These are phyloP conservation scores for Tephrocybe sp. DNA, from an alignment of 768 basidiomycete genomes.

Conservation along the genomic window DNA sequence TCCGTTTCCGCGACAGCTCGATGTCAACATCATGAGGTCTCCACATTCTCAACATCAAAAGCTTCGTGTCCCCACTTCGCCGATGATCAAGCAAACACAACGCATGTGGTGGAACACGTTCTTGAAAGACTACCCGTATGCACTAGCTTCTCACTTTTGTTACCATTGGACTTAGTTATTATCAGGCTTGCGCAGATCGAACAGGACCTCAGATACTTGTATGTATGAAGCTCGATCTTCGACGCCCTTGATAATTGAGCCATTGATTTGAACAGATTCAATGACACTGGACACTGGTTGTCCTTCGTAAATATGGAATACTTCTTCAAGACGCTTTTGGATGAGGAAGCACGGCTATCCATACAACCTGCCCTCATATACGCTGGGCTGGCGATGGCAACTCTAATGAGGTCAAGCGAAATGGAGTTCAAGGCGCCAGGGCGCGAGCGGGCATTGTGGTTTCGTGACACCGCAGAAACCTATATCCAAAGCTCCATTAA, in stretches of 20 bases:
- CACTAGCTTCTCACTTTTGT: background rate
- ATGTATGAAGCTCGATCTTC: constrained; percentile 10
- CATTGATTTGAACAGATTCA: constrained; percentile 42
- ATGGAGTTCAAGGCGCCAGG: constrained; percentile 53
- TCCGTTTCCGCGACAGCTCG: constrained; percentile 35
- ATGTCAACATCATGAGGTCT: constrained; percentile 34
- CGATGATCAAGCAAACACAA: constrained; percentile 31
- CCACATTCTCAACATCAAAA: constrained; percentile 29
- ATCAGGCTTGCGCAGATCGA: constrained; percentile 46
- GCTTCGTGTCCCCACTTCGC: constrained; percentile 31
- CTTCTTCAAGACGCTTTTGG: constrained; percentile 50
- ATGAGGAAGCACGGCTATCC: constrained; percentile 46
- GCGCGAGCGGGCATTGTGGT: constrained; percentile 52
- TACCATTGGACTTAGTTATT: constrained; percentile 9
- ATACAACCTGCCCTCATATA: constrained; percentile 74
- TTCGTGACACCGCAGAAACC: constrained; percentile 54
- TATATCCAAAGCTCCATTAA: constrained; percentile 51
- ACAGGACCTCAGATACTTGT: constrained; percentile 53
- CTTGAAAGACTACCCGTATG: constrained; percentile 34
- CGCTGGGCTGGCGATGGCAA: constrained; percentile 66
- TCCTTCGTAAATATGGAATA: constrained; percentile 62
- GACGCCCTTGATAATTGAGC: background rate
- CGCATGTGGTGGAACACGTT: constrained; percentile 44
- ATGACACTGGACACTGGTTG: constrained; percentile 62
- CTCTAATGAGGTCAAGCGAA: constrained; percentile 71